Percentiles rank a stretch among this genome's conserved stretches.
phyloP scores from a whole-genome alignment of 306 rosid genomes.

The Cucumis cinereus region DNA sequence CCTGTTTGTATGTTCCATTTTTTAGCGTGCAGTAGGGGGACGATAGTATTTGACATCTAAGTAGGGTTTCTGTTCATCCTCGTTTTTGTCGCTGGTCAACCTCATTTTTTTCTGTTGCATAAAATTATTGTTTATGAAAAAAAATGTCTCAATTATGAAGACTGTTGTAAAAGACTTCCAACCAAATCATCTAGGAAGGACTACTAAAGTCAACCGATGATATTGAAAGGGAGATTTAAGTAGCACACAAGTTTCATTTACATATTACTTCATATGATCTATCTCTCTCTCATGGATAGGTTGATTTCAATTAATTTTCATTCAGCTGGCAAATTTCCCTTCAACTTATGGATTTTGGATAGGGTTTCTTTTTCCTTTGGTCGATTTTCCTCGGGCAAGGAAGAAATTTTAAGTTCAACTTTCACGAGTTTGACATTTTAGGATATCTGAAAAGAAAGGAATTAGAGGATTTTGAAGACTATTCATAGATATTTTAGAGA shows the following conservation, averaged over 20 bases:
- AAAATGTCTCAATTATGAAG: not conserved
- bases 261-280: not conserved
- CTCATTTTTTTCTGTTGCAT: not conserved
- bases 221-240: not conserved
- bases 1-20: not conserved
- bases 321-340: not conserved
- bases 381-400: not conserved
- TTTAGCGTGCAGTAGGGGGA: not conserved
- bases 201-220: not conserved
- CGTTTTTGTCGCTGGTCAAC: not conserved
- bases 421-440: not conserved
- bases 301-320: not conserved
- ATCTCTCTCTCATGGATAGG: not conserved
- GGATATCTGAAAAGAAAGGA: not conserved
- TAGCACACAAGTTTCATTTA: not conserved
- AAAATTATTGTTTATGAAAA: not conserved
- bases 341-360: not conserved
- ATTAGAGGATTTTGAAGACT: not conserved
- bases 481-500: not conserved
- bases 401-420: not conserved
- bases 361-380: not conserved
- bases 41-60: not conserved
- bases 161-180: not conserved
- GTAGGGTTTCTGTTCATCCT: not conserved
- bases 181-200: not conserved